Evolutionary conservation across 2,329 filamentous ascomycete species (phyloP), one percentile per base, ranked within the genome.

Genomic region (Fusarium pseudonygamai): DNA sequence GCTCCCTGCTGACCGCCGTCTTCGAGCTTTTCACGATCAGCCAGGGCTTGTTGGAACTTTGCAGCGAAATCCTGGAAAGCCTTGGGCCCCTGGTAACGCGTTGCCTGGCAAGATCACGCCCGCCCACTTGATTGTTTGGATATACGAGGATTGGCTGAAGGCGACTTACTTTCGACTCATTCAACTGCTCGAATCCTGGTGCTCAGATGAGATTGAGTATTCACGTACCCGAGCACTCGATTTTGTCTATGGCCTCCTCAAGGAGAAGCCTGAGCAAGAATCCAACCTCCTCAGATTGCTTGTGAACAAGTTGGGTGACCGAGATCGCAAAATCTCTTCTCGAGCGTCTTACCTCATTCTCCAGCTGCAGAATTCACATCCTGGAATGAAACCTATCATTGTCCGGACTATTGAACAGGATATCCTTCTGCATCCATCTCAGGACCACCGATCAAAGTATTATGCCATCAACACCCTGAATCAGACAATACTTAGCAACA

Each of bases 401-500:
- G 91, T 98, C 74, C 91, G 90, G 70, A 90, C 91, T 15, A 91
- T 99, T 47, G 96, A 99, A 82, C 91, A 93, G 61, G 96, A 98
- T 76, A 89, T 97, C 52, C 85, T 99, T 28, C 93, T 98, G 80
- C 91, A 94, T 59, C 93, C 95, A 1, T 93, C 94, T 16, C 96
- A 98, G 82, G 96, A 91, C 78, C 87, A 92, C 40, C 93, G 97
- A 76, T 94, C 96, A 45, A 97, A 94, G 80, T 99, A 99, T 83
- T 98, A 97, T 82, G 95, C 94, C 39, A 92, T 97, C 81, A 98
- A 98, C 80, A 98, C 96, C 0, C 87, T 99, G 56, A 99, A 99
- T 81, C 97, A 99, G 83, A 98, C 96, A 0, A 95, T 98, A 56
- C 84, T 99, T 56, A 97, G 93, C 81, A 89, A 85, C 61, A 96